A percentile compares a stretch with the other conserved stretches of the same genome.
Conservation (phyloP, 176 grass and related monocot genomes). For the Carex scoparia region DNA sequence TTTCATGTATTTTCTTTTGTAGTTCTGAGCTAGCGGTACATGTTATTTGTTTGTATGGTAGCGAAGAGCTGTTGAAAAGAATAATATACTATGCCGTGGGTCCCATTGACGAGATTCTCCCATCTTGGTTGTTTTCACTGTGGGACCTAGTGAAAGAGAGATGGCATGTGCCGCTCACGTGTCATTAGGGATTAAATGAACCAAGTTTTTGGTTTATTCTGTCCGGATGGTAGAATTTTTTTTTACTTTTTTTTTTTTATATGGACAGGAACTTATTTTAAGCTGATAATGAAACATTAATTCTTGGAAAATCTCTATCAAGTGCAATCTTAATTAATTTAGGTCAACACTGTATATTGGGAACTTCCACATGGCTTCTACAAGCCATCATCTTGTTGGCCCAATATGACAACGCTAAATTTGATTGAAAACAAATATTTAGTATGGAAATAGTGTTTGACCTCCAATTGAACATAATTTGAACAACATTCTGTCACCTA, state of each 20-base stretch:
- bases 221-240: not conserved
- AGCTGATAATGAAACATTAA: not conserved
- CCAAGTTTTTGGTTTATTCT: not conserved
- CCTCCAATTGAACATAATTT: no score
- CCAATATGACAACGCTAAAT: no score
- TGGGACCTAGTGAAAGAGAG: constrained; percentile 2
- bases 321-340: no score
- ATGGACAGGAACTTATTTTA: not conserved
- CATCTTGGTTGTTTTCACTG: constrained; percentile 23
- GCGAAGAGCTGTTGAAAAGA: constrained; percentile 9
- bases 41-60: constrained; percentile 26
- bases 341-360: no score
- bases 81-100: constrained; percentile 24
- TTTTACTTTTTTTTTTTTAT: not conserved
- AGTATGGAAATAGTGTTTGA: no score
- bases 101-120: constrained; percentile 18
- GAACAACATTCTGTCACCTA: no score
- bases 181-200: not conserved
- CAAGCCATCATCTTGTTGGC: no score
- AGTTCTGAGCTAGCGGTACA: constrained; percentile 4
- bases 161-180: constrained; percentile 22
- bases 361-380: no score
- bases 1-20: constrained; percentile 4
- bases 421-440: no score
- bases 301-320: not conserved